phyloP scores from a whole-genome alignment of 75 land plant genomes.

The Pseudotsuga menziesii region DNA sequence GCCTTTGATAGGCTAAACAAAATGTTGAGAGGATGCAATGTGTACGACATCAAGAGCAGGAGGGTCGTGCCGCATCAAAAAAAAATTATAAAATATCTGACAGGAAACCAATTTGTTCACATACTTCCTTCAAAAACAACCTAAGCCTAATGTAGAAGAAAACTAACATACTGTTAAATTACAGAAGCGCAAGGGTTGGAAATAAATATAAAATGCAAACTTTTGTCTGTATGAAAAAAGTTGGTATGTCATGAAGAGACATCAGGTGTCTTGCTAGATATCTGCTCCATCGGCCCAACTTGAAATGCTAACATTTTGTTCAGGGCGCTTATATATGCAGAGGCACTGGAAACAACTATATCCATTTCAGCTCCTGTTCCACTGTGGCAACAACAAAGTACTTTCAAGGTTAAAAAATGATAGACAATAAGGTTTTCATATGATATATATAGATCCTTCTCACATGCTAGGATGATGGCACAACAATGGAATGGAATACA shows the following conservation, averaged over 20 bases:
- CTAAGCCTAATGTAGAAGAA: too few species aligned
- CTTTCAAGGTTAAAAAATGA: not conserved
- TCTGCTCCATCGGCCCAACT: not conserved
- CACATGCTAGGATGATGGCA: not conserved
- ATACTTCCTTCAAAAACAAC: too few species aligned
- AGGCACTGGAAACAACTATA: slow-evolving; percentile 79
- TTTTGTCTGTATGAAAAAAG: too few species aligned
- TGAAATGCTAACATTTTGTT: slow-evolving; percentile 70
- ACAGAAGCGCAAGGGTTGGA: too few species aligned
- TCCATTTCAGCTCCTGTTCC: slow-evolving; percentile 86
- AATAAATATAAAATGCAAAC: too few species aligned
- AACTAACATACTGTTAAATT: too few species aligned
- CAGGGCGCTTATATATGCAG: slow-evolving; percentile 79
- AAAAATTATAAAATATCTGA: too few species aligned
- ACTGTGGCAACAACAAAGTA: slow-evolving; percentile 36
- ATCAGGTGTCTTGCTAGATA: not conserved
- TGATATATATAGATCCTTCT: not conserved
- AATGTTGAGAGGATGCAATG: too few species aligned
- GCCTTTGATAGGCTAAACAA: too few species aligned
- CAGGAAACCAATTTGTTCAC: too few species aligned
- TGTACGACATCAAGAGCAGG: too few species aligned
- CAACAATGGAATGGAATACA: not conserved
- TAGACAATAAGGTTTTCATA: not conserved
- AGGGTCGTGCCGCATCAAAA: too few species aligned
- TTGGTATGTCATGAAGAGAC: not conserved